These are phyloP conservation scores for Clavispora vitiphila DNA, from an alignment of 805 yeast species.

Conservation along the genomic window DNA sequence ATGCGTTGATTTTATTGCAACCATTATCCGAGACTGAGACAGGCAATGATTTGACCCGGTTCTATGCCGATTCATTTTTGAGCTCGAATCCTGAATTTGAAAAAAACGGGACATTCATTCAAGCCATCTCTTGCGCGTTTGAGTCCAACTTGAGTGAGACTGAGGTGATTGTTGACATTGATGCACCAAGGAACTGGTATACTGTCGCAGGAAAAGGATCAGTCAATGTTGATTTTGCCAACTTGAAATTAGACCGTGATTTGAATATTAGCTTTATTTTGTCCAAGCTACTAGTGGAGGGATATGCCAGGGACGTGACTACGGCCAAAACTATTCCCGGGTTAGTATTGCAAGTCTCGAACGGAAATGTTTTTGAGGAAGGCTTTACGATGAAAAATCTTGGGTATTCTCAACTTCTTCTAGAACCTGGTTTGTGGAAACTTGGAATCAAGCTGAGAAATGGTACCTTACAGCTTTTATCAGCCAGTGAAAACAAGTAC, in stretches of 20 bases:
- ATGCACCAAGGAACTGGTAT: constrained; percentile 67
- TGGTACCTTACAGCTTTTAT: constrained; percentile 21
- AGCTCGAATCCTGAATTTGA: constrained; percentile 26
- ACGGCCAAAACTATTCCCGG: constrained; percentile 44
- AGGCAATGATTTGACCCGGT: constrained; percentile 47
- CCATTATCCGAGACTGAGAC: constrained; percentile 44
- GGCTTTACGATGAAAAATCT: constrained; percentile 72
- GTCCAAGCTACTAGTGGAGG: constrained; percentile 60
- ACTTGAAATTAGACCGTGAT: constrained; percentile 44
- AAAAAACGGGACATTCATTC: constrained; percentile 15
- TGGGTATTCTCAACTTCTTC: constrained; percentile 79
- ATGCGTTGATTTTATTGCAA: constrained; percentile 49
- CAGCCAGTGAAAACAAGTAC: constrained; percentile 40
- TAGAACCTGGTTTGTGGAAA: constrained; percentile 66
- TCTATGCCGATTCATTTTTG: constrained; percentile 48
- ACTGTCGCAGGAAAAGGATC: constrained; percentile 45
- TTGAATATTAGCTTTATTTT: constrained; percentile 40
- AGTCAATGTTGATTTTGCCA: constrained; percentile 51
- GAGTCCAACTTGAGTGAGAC: background rate
- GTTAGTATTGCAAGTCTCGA: constrained; percentile 39
- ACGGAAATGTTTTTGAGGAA: constrained; percentile 31
- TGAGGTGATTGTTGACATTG: constrained; percentile 46
- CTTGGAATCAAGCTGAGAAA: constrained; percentile 40
- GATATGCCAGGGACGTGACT: constrained; percentile 50
- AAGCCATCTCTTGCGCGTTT: constrained; percentile 31